These are phyloP conservation scores for Hypsizygus marmoreus DNA, from an alignment of 768 basidiomycete genomes.

Conservation along the genomic window DNA sequence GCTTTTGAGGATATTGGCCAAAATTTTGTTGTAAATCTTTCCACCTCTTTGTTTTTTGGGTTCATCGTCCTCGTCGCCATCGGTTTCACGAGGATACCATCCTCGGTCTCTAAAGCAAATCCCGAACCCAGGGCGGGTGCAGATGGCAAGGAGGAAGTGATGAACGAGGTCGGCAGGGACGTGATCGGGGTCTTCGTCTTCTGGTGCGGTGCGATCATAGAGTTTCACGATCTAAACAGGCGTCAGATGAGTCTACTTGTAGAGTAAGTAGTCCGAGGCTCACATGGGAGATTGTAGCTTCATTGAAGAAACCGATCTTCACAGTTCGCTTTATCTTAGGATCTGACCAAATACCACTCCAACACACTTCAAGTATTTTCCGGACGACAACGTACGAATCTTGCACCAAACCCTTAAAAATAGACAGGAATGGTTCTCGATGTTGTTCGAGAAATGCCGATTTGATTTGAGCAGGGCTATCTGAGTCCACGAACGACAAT, in stretches of 20 bases:
- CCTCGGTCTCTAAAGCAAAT: conserved; percentile 88
- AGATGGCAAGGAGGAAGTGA: conserved; percentile 85
- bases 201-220: conserved; percentile 60
- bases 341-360: conserved; percentile 79
- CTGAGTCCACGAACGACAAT: conserved; percentile 65
- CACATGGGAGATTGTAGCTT: conserved; percentile 66
- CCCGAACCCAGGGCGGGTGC: conserved; percentile 78
- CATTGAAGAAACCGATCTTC: conserved; percentile 74
- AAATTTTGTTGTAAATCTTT: conserved; percentile 80
- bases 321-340: conserved; percentile 67
- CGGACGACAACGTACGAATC: conserved; percentile 65
- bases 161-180: conserved; percentile 79
- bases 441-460: conserved; percentile 70
- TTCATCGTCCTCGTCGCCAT: conserved; percentile 42
- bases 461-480: conserved; percentile 55
- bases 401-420: conserved; percentile 73
- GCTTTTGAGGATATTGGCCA: conserved; percentile 70
- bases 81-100: conserved; percentile 81
- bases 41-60: conserved; percentile 33
- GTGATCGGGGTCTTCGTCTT: conserved; percentile 50
- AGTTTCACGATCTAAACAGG: conserved; percentile 64
- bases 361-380: conserved; percentile 70
- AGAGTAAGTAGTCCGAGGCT: conserved; percentile 12
- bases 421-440: conserved; percentile 57
- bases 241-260: not conserved